Conservation (phyloP, 2,329 filamentous ascomycete genomes). For the Fusarium pseudograminearum region DNA sequence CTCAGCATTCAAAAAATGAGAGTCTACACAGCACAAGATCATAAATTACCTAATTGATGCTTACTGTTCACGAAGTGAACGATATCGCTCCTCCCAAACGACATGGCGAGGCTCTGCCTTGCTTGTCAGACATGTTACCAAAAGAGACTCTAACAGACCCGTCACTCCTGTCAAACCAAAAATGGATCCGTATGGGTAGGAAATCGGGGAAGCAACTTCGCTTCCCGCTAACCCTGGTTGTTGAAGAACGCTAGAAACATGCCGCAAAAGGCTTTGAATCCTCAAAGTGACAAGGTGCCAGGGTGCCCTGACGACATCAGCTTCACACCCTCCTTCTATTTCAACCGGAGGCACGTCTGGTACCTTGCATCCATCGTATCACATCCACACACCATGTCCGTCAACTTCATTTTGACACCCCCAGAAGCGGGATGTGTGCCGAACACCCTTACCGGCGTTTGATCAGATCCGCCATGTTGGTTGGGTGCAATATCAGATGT, state of each 20-base stretch:
- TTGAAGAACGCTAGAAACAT: slow-evolving; percentile 26
- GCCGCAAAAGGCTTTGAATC: slow-evolving; percentile 22
- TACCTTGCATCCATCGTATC: slow-evolving; percentile 44
- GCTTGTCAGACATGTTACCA: slow-evolving; percentile 6
- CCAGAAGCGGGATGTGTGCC: slow-evolving; percentile 15
- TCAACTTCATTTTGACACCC: slow-evolving; percentile 27
- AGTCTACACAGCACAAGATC: background rate
- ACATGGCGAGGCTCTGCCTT: slow-evolving; percentile 13
- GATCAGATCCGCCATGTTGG: slow-evolving; percentile 23
- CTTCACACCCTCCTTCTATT: slow-evolving; percentile 28
- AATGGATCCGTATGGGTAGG: slow-evolving; percentile 13
- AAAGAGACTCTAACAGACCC: slow-evolving; percentile 28
- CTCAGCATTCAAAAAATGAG: background rate
- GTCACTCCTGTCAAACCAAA: slow-evolving; percentile 2
- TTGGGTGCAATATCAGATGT: slow-evolving; percentile 9
- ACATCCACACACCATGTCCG: slow-evolving; percentile 31
- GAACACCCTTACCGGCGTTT: slow-evolving; percentile 23
- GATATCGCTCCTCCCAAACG: slow-evolving; percentile 22
- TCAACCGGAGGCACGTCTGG: slow-evolving; percentile 28
- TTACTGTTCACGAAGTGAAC: slow-evolving; percentile 9
- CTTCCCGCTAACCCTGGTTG: slow-evolving; percentile 23
- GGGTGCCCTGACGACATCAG: slow-evolving; percentile 35
- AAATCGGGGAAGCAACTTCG: slow-evolving; percentile 35
- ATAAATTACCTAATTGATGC: slow-evolving; percentile 1
- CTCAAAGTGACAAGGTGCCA: slow-evolving; percentile 21